A percentile compares a stretch with the other conserved stretches of the same genome.
These are phyloP conservation scores for Sinapis alba DNA, from an alignment of 441 rosid genomes.

Conservation along the genomic window DNA sequence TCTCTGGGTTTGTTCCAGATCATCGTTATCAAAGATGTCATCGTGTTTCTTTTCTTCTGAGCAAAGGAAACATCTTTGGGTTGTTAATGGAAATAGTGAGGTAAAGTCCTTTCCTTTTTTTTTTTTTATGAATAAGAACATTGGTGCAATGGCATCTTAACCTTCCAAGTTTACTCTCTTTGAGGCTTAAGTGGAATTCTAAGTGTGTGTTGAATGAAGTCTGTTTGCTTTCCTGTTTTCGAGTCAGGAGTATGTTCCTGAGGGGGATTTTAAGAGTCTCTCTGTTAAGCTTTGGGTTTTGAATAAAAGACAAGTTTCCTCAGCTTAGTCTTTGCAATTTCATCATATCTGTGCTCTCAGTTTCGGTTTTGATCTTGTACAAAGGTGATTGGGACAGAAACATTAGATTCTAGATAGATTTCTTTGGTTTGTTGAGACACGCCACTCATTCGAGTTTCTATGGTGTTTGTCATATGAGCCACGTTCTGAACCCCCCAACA, in stretches of 20 bases:
- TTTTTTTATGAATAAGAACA: conserved; percentile 25
- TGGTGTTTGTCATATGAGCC: not conserved
- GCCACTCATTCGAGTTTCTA: not conserved
- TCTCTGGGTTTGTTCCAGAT: conserved; percentile 38
- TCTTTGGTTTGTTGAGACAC: not conserved
- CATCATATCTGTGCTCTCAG: not conserved
- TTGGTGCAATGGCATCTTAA: conserved; percentile 22
- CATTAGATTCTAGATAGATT: not conserved
- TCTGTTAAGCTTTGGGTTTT: conserved; percentile 26
- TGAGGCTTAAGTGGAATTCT: not conserved
- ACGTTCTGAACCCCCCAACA: not conserved
- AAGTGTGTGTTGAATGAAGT: conserved; percentile 4
- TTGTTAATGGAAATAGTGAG: not conserved
- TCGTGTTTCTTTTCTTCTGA: conserved; percentile 36
- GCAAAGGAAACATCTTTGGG: not conserved
- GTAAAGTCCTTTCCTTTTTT: not conserved
- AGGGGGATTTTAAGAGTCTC: not conserved
- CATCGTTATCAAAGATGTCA: conserved; percentile 38
- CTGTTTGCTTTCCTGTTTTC: not conserved
- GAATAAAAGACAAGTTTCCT: conserved; percentile 8
- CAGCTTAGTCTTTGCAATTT: not conserved
- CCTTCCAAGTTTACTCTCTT: conserved; percentile 11
- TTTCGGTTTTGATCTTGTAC: too few relatives aligned
- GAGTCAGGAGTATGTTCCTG: too few relatives aligned
- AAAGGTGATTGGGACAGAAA: too few relatives aligned